phyloP scores from a whole-genome alignment of 2,329 filamentous ascomycete genomes.

The Pyrenochaeta sp. region DNA sequence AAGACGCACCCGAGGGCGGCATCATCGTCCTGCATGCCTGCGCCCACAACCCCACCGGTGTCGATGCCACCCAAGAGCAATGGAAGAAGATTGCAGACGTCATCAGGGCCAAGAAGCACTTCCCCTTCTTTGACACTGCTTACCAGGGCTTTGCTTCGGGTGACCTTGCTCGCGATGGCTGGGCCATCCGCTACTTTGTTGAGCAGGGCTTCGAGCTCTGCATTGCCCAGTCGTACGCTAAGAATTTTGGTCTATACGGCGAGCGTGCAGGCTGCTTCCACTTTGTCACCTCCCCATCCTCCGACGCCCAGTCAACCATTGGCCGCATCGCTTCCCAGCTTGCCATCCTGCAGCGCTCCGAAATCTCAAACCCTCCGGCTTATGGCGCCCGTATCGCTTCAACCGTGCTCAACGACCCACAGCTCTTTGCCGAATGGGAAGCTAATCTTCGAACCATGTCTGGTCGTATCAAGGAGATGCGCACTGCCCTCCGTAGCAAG shows the following conservation, averaged over 20 bases:
- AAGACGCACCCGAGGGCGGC: conserved; percentile 75
- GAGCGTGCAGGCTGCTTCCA: conserved; percentile 97
- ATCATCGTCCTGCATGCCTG: conserved; percentile 94
- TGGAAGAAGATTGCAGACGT: conserved; percentile 89
- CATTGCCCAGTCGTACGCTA: conserved; percentile 63
- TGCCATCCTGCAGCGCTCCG: conserved; percentile 91
- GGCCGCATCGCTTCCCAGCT: conserved; percentile 83
- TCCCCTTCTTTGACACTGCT: conserved; percentile 98
- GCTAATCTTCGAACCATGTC: conserved; percentile 92
- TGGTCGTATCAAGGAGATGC: conserved; percentile 93
- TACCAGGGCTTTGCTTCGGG: conserved; percentile 99
- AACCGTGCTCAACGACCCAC: conserved; percentile 81
- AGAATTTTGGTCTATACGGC: conserved; percentile 83
- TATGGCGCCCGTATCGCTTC: conserved; percentile 92
- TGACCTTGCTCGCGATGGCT: conserved; percentile 82
- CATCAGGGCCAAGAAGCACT: conserved; percentile 80
- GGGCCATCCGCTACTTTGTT: conserved; percentile 93
- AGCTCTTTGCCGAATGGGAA: conserved; percentile 90
- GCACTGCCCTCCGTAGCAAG: conserved; percentile 76
- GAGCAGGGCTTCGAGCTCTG: conserved; percentile 81
- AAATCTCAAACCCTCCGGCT: conserved; percentile 96
- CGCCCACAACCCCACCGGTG: conserved; percentile 97
- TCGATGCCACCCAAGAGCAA: conserved; percentile 92
- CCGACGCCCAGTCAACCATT: conserved; percentile 69
- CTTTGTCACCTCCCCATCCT: conserved; percentile 77